Evolutionary conservation across 805 yeast species (phyloP), one percentile per base, ranked within the genome.

Genomic region (Clavispora phyllophila): DNA sequence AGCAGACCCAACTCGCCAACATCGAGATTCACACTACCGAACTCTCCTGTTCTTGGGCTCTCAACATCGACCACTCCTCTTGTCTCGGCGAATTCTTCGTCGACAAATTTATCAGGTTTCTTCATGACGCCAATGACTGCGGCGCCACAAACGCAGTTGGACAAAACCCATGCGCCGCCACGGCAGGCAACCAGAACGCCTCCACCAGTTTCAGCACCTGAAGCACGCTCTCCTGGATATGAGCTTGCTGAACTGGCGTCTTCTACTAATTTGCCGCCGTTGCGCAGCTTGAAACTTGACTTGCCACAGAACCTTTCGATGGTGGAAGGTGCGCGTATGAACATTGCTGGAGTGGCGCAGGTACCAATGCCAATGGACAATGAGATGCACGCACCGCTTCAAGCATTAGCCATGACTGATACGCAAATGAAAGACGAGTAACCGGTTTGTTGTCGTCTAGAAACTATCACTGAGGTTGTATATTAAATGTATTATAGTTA

Each of bases 1-100:
- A 72, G 78, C 27, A 58, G 80, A 48, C 79, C 81, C 19, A 74
- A 73, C 56, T 71, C 77, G 9, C 80, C 80, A 13, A 34, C 49
- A 3, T 43, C 37, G 26, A 60, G 57, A 20, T 69, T 68, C 53
- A 65, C 74, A 3, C 53, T 70, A 27, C 75, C 75, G 7, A 69
- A 68, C 48, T 68, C 73, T 8, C 75, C 75, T 2, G 66, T 69
- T 7, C 48, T 70, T 40, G 73, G 73, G 1, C 53, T 68, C 9
- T 64, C 72, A 13, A 48, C 65, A 5, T 56, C 59, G 14, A 68
- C 60, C 35, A 70, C 75, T 5, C 75, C 75, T 2, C 60, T 67
- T 18, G 55, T 69, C 29, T 66, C 73, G 1, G 70, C 73, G n/a
- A 66, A 60, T 46, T 67, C 61, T 44, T 61, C 69, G 41, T 60